These are phyloP conservation scores for Gardenia jasminoides DNA, from an alignment of 257 asterid species.

Conservation along the genomic window DNA sequence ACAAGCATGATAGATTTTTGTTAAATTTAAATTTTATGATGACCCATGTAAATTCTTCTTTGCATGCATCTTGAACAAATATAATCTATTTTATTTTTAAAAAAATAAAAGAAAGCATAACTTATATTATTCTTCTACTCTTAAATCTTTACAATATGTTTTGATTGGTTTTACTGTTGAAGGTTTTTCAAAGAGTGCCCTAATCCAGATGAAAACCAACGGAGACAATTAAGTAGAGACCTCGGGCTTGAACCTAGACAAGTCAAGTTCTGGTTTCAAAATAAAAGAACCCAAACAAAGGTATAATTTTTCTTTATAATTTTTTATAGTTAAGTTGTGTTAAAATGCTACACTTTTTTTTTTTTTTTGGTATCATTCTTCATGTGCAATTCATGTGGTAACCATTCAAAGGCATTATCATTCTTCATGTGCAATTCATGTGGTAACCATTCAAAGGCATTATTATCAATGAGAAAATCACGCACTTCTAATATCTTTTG, in stretches of 20 bases:
- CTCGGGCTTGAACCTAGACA: not conserved
- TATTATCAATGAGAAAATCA: too few relatives aligned
- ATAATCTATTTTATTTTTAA: too few relatives aligned
- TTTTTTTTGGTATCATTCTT: not conserved
- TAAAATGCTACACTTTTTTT: not conserved
- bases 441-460: too few relatives aligned
- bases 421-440: too few relatives aligned
- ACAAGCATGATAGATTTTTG: not conserved
- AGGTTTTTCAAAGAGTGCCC: constrained; percentile 2
- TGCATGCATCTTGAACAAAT: not conserved
- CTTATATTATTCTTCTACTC: not conserved
- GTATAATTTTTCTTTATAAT: not conserved
- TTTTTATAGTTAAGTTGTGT: not conserved
- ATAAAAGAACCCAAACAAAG: constrained; percentile 7
- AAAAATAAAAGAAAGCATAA: too few relatives aligned
- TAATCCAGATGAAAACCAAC: not conserved
- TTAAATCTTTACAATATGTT: not conserved
- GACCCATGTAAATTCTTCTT: not conserved
- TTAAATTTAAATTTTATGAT: not conserved
- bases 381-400: too few relatives aligned
- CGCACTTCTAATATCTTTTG: too few relatives aligned
- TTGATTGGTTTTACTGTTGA: not conserved
- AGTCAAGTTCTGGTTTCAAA: constrained; percentile 10
- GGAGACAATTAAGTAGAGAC: not conserved
- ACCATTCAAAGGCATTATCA: too few relatives aligned